Evolutionary conservation across 345 rosid genomes (phyloP).

Genomic region (Punica granatum): DNA sequence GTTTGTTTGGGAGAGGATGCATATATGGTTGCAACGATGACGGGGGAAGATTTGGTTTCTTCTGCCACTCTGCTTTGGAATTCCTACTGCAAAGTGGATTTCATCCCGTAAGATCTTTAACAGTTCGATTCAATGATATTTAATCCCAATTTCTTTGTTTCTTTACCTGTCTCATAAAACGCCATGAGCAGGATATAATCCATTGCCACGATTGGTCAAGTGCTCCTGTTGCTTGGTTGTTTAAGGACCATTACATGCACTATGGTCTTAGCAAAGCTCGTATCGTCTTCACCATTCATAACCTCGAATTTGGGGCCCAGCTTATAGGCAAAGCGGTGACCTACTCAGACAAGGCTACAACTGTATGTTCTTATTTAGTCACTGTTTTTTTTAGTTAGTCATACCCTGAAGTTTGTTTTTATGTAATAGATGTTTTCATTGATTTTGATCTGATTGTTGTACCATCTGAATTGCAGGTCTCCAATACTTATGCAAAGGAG

Average conservation of each 20-base stretch:
- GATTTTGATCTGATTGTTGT: neutral
- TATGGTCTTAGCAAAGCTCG: slow-evolving; percentile 76
- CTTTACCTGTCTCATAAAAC: neutral
- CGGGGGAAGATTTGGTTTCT: slow-evolving; percentile 79
- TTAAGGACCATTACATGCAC: slow-evolving; percentile 69
- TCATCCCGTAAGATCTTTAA: slow-evolving; percentile 57
- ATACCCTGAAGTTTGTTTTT: neutral
- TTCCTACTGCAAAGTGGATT: slow-evolving; percentile 78
- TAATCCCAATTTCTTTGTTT: neutral
- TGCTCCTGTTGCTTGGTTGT: slow-evolving; percentile 85
- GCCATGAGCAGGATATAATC: slow-evolving; percentile 67
- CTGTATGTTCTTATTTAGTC: slow-evolving; percentile 34
- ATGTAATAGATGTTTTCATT: neutral
- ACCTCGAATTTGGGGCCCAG: slow-evolving; percentile 75
- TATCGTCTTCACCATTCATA: slow-evolving; percentile 84
- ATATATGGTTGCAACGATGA: slow-evolving; percentile 76
- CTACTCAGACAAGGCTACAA: slow-evolving; percentile 79
- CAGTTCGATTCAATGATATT: neutral
- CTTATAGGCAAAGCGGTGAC: slow-evolving; percentile 76
- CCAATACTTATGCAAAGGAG: slow-evolving; percentile 69
- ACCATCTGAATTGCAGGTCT: slow-evolving; percentile 45
- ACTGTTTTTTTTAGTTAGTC: neutral
- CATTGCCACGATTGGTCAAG: slow-evolving; percentile 98
- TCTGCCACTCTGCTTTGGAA: slow-evolving; percentile 95
- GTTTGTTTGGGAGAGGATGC: slow-evolving; percentile 62